Evolutionary conservation across 2,329 filamentous ascomycete genomes (phyloP).

Genomic region (Fusarium devonianum): DNA sequence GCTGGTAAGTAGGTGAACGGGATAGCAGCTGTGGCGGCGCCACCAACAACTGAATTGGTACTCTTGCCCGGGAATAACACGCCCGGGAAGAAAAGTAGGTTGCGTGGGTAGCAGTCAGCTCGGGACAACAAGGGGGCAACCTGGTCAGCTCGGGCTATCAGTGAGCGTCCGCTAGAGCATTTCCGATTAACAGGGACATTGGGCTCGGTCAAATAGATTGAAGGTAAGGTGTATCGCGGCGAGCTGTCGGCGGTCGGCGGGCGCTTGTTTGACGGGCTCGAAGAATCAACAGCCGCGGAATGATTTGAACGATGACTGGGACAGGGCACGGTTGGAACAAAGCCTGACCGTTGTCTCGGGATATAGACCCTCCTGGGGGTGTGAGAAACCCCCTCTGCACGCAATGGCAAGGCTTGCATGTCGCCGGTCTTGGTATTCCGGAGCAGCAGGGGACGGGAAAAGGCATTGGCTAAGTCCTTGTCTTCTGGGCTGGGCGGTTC

Average conservation of each 20-base stretch:
- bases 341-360: constrained; percentile 1
- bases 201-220: no score
- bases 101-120: no score
- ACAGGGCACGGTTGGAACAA: constrained; percentile 1
- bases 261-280: constrained; percentile 27
- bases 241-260: constrained; percentile 11
- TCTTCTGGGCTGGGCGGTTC: constrained; percentile 3
- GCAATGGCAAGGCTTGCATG: constrained; percentile 9
- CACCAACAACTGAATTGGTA: constrained; percentile 13
- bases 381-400: constrained; percentile 8
- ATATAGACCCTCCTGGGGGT: constrained; percentile 6
- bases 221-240: constrained; percentile 19
- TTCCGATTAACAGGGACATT: no score
- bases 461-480: constrained; percentile 12
- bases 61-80: constrained; percentile 27
- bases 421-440: constrained; percentile 22
- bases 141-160: constrained; percentile 1
- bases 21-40: constrained; percentile 26
- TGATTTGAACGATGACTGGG: constrained; percentile 6
- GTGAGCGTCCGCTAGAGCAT: constrained; percentile 3
- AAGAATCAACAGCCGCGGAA: constrained; percentile 8
- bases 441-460: constrained; percentile 9
- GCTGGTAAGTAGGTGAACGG: no score
- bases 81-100: no score
- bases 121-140: neutral